Conservation (phyloP, 257 asterid species). For the Solanum tacnaense region DNA sequence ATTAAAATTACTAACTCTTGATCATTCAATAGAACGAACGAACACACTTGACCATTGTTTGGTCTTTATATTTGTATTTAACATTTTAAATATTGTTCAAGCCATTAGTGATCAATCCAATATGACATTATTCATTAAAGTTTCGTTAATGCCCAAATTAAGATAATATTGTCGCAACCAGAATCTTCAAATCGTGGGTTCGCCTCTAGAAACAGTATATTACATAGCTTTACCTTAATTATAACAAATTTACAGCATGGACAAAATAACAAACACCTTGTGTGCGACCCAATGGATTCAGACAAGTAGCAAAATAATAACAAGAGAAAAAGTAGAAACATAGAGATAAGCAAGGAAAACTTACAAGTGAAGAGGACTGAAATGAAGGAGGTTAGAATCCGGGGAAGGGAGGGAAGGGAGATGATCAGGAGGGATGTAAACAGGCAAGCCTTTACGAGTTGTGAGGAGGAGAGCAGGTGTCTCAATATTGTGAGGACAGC, state of each 20-base stretch:
- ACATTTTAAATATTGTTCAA: no score
- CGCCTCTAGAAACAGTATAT: background rate
- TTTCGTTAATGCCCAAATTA: no score
- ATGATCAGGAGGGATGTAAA: slow-evolving; percentile 82
- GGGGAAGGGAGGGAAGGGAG: slow-evolving; percentile 74
- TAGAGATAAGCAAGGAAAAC: background rate
- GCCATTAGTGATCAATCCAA: no score
- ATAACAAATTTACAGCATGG: background rate
- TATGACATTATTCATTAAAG: no score
- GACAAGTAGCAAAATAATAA: background rate
- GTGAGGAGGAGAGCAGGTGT: slow-evolving; percentile 83
- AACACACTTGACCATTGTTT: no score
- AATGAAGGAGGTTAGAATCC: slow-evolving; percentile 60
- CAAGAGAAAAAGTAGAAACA: background rate
- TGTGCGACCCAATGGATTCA: background rate
- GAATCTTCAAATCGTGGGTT: no score
- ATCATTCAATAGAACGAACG: no score
- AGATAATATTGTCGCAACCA: no score
- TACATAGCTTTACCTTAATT: background rate
- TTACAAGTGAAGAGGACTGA: slow-evolving; percentile 84
- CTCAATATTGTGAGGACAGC: slow-evolving; percentile 33
- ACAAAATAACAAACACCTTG: slow-evolving; percentile 14
- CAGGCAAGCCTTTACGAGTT: slow-evolving; percentile 84
- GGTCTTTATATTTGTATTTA: no score
- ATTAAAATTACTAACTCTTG: no score